Evolutionary conservation across 306 rosid genomes (phyloP), one percentile per base, ranked within the genome.

Genomic region (Ormosia emarginata): DNA sequence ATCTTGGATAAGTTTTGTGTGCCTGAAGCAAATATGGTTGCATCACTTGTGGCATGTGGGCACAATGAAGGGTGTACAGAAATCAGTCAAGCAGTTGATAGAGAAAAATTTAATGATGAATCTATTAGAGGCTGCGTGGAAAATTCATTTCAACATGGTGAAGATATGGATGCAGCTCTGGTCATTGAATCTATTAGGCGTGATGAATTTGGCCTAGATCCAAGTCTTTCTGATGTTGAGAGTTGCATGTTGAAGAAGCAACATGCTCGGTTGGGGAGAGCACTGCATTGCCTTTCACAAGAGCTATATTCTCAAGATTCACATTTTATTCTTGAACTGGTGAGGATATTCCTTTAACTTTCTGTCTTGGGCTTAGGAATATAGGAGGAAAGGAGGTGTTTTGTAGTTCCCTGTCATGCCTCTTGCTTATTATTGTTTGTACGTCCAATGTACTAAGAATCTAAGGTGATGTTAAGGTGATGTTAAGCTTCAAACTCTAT

Each of bases 221-320:
- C 93, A 62, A 86, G 85, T 80, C 85, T 91, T 75, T 88, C 94
- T 17, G 87, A 81, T 49, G 71, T 47, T 82, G 95, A 93, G 71
- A 87, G 84, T 84, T 71, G 83, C 87, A 86, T 95, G 93, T 70
- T 95, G 89, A 89, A 87, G 90, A 95, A 93, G 88, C 99, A 93
- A 82, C 99, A 95, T 83, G 97, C 99, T 79, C 95, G 99, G 80
- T 84, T 95, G 77, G 99, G 99, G 78, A 93, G 99, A 89, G 99
- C 99, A 72, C 89, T 95, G 78, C 98, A 95, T 75, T 95, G 99
- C 81, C 99, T 95, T 90, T 95, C 99, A 34, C 98, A 95, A 63
- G 98, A 95, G 80, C 87, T 95, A 58, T 95, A 95, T 87, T 95
- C 99, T 69, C 99, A 95, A 78, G 99, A 95, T 89, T 95, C 97